Conservation (phyloP, 163 green algal genomes). For the Chlamydomonas reinhardtii region DNA sequence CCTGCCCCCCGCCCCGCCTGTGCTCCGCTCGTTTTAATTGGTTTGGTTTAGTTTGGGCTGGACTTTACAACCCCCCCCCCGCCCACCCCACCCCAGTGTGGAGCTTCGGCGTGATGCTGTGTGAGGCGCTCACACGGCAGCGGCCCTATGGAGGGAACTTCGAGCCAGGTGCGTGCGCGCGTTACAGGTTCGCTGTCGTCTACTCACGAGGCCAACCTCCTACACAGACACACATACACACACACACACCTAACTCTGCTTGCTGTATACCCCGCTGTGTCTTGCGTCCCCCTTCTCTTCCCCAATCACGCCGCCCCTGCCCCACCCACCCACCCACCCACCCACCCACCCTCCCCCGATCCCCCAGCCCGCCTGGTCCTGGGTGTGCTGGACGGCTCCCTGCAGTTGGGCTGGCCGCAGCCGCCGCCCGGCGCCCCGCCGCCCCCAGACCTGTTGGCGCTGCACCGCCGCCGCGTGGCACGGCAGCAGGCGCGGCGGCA, state of each 20-base stretch:
- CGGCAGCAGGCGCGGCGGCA: too few relatives aligned
- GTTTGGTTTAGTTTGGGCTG: too few relatives aligned
- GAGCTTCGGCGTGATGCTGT: slow-evolving; percentile 39
- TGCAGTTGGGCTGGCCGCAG: slow-evolving; percentile 26
- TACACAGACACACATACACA: background rate
- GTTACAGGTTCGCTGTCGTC: background rate
- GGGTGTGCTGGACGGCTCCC: slow-evolving; percentile 14
- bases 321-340: background rate
- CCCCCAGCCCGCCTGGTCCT: slow-evolving; percentile 8
- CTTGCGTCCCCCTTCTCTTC: background rate
- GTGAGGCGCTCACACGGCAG: slow-evolving; percentile 4
- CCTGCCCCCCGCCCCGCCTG: too few relatives aligned
- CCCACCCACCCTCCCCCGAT: background rate
- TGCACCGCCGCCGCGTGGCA: background rate
- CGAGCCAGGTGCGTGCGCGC: background rate
- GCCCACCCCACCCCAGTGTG: too few relatives aligned
- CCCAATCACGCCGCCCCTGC: background rate
- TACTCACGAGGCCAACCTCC: background rate
- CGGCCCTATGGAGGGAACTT: slow-evolving; percentile 9
- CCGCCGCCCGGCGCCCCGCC: background rate
- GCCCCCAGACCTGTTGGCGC: background rate
- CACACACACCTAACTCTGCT: too few relatives aligned
- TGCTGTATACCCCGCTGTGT: background rate
- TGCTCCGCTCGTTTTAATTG: too few relatives aligned
- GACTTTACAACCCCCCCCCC: too few relatives aligned